Evolutionary conservation across 108 stramenopile species (phyloP).

Genomic region (Cyclotella baltica): DNA sequence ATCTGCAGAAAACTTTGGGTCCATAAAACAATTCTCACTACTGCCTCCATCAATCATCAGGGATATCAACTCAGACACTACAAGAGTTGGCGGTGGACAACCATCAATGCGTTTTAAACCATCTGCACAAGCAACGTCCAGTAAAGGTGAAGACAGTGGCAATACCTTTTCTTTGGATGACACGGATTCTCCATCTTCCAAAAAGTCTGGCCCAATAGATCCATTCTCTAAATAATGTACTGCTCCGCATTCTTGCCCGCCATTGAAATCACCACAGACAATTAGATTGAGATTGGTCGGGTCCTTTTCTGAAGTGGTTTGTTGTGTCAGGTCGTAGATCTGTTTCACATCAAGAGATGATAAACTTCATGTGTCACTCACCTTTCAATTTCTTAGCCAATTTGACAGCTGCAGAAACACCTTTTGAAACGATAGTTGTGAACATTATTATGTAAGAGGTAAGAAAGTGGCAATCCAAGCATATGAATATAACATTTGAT

Average conservation of each 20-base stretch:
- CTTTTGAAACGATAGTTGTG: not conserved
- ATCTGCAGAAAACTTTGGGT: slow-evolving; percentile 60
- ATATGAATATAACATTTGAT: not conserved
- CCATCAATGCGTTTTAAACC: slow-evolving; percentile 29
- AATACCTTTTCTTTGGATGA: slow-evolving; percentile 68
- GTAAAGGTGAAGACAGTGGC: slow-evolving; percentile 60
- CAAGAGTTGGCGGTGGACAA: slow-evolving; percentile 76
- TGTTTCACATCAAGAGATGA: not conserved
- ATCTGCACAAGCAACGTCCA: slow-evolving; percentile 49
- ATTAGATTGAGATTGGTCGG: slow-evolving; percentile 59
- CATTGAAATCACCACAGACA: slow-evolving; percentile 93
- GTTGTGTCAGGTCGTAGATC: not conserved
- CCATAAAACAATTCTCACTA: slow-evolving; percentile 54
- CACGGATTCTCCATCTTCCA: slow-evolving; percentile 83
- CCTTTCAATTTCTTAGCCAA: slow-evolving; percentile 56
- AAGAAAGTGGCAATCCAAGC: not conserved
- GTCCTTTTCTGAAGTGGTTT: slow-evolving; percentile 32
- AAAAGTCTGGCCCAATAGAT: slow-evolving; percentile 67
- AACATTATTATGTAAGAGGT: not conserved
- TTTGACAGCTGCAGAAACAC: slow-evolving; percentile 64
- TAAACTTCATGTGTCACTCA: not conserved
- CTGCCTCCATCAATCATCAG: slow-evolving; percentile 58
- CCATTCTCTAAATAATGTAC: slow-evolving; percentile 81
- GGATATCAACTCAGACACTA: slow-evolving; percentile 85
- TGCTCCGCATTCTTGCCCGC: slow-evolving; percentile 82